Conservation (phyloP, 805 yeast genomes). For the Saturnispora gosingensis region DNA sequence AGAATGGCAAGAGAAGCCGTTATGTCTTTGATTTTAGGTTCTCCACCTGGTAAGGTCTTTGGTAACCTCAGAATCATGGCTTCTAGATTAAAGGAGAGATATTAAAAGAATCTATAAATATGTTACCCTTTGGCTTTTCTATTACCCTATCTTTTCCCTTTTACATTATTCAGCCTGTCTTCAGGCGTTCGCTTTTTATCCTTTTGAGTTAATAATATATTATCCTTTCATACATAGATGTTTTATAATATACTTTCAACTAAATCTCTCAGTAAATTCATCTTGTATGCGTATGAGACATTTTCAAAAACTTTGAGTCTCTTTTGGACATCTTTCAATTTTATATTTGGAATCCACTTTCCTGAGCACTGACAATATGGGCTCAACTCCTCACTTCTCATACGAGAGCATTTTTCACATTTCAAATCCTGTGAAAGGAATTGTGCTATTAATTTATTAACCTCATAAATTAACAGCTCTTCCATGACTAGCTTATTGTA, state of each 20-base stretch:
- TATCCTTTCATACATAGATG: not conserved
- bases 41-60: conserved; percentile 97
- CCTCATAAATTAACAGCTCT: conserved; percentile 63
- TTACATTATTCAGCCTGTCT: not conserved
- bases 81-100: conserved; percentile 93
- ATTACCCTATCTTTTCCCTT: not conserved
- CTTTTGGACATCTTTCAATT: conserved; percentile 34
- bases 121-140: not conserved
- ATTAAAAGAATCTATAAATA: conserved; percentile 30
- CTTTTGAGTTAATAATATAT: not conserved
- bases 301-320: conserved; percentile 42
- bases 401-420: conserved; percentile 66
- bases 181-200: not conserved
- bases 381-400: conserved; percentile 61
- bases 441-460: conserved; percentile 43
- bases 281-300: conserved; percentile 51
- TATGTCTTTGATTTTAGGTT: conserved; percentile 88
- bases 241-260: conserved; percentile 14
- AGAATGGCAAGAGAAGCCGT: conserved; percentile 98
- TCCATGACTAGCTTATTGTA: conserved; percentile 66
- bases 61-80: conserved; percentile 96
- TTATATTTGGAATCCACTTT: conserved; percentile 54
- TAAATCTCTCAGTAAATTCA: conserved; percentile 42
- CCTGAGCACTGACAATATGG: conserved; percentile 86
- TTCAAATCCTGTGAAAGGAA: conserved; percentile 73